Evolutionary conservation across 495 filamentous ascomycete genomes (phyloP).

Genomic region (Hyaloscypha variabilis): DNA sequence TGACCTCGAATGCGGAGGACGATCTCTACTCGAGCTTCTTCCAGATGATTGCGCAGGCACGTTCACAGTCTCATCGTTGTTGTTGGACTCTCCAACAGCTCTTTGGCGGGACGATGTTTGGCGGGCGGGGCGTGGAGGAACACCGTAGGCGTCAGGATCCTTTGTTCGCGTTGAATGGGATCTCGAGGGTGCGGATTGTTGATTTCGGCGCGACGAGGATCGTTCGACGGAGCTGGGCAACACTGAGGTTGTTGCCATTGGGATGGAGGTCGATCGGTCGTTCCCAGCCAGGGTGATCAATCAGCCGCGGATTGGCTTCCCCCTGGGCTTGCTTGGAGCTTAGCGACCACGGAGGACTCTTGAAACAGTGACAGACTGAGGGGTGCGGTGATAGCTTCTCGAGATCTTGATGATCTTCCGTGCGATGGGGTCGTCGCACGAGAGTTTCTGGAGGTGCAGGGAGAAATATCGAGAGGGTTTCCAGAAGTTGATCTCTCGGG

Average conservation of each 20-base stretch:
- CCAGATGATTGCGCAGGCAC: constrained; percentile 40
- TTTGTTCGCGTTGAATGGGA: neutral
- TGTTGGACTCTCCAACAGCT: constrained; percentile 39
- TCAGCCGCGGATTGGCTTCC: neutral
- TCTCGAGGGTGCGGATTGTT: neutral
- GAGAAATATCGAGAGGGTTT: neutral
- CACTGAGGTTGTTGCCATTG: neutral
- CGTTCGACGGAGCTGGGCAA: neutral
- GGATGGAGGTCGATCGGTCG: neutral
- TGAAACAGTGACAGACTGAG: neutral
- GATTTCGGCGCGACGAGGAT: neutral
- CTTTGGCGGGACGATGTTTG: constrained; percentile 33
- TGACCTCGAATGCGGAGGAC: constrained; percentile 33
- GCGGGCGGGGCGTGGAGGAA: neutral
- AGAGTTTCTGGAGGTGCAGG: neutral
- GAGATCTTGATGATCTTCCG: neutral
- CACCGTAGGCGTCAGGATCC: neutral
- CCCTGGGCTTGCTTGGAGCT: neutral
- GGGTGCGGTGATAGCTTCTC: neutral
- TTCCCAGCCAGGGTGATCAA: neutral
- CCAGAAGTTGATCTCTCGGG: neutral
- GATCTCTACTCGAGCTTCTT: constrained; percentile 44
- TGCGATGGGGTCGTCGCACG: neutral
- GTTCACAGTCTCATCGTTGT: constrained; percentile 46
- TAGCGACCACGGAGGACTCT: neutral